phyloP scores from a whole-genome alignment of 306 rosid species.

The Dalbergia cultrata region DNA sequence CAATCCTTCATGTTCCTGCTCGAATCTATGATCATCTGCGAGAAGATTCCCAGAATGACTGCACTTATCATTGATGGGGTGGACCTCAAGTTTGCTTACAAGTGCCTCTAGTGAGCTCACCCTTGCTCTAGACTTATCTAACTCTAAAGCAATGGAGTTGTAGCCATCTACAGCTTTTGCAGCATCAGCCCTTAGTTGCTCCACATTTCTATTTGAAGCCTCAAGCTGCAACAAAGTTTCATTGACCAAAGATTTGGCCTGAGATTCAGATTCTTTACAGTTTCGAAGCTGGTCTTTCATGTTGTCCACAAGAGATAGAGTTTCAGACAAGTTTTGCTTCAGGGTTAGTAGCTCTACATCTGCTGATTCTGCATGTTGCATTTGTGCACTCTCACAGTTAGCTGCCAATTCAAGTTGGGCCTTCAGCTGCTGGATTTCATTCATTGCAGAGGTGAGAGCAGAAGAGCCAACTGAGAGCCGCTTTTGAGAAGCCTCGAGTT shows the following conservation, averaged over 20 bases:
- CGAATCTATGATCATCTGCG: slow-evolving; percentile 21
- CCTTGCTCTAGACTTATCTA: slow-evolving; percentile 66
- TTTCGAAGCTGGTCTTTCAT: slow-evolving; percentile 65
- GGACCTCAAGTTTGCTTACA: slow-evolving; percentile 55
- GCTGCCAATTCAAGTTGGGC: slow-evolving; percentile 70
- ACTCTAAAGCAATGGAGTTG: slow-evolving; percentile 63
- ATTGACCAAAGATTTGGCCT: slow-evolving; percentile 59
- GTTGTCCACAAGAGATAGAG: slow-evolving; percentile 68
- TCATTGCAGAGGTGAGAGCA: slow-evolving; percentile 67
- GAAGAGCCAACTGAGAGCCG: slow-evolving; percentile 65
- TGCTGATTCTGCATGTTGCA: slow-evolving; percentile 56
- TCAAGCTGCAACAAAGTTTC: slow-evolving; percentile 81
- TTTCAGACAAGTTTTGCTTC: slow-evolving; percentile 71
- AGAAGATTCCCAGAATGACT: slow-evolving; percentile 39
- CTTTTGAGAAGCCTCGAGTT: slow-evolving; percentile 62
- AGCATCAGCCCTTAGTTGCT: slow-evolving; percentile 65
- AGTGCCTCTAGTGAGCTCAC: slow-evolving; percentile 64
- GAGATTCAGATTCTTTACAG: slow-evolving; percentile 74
- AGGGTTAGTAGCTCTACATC: slow-evolving; percentile 69
- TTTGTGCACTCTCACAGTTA: slow-evolving; percentile 58
- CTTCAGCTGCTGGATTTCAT: slow-evolving; percentile 78
- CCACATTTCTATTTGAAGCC: slow-evolving; percentile 67
- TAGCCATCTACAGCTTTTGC: slow-evolving; percentile 60
- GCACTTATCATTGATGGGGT: slow-evolving; percentile 32
- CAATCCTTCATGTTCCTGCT: slow-evolving; percentile 44